Evolutionary conservation across 352 stramenopile species (phyloP), one percentile per base, ranked within the genome.

Genomic region (Thalassiosira mediterranea): DNA sequence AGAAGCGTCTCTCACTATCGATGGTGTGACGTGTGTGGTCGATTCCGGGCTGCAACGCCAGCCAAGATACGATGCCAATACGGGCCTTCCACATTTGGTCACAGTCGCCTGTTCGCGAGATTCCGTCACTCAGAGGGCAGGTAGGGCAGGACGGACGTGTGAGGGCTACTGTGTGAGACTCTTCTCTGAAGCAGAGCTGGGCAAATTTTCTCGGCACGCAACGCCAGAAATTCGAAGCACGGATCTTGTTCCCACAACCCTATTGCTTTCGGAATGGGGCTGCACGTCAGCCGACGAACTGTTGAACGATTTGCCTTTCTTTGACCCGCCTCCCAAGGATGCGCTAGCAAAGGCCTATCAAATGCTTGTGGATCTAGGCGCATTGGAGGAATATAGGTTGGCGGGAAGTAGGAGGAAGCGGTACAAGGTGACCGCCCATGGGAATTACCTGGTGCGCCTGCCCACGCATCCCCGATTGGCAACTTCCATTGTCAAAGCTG

Each of bases 141-240:
- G 95, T 79, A 91, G 95, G 75, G 95, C 95, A 13, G 95, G 95
- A 54, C 92, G 95, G 59, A 96, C 92, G 8, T 87, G 86, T 42
- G 90, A 92, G 25, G 95, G 95, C 47, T 94, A 96, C 72, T 97
- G 95, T 67, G 95, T 97, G 57, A 90, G 94, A 5, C 62, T 97
- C 26, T 90, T 84, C 49, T 76, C 68, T 11, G 72, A 87, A 49
- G 38, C 8, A 26, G 83, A 90, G n/a, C 75, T 80, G 15, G 38
- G 49, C 10, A 54, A 70, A 21, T 60, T 90, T 44, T 1, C 51
- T 8, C 38, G 79, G 15, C 72, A 88, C 28, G 62, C 76, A 21
- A 52, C 60, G 17, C 80, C 83, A 10, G 83, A 90, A 56, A 90
- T 90, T 54, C 25, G 21, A 5, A 76, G 38, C 61, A 86, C 80